A percentile compares a stretch with the other conserved stretches of the same genome.
These are phyloP conservation scores for Candida dendrica DNA, from an alignment of 805 yeast genomes.

Conservation along the genomic window DNA sequence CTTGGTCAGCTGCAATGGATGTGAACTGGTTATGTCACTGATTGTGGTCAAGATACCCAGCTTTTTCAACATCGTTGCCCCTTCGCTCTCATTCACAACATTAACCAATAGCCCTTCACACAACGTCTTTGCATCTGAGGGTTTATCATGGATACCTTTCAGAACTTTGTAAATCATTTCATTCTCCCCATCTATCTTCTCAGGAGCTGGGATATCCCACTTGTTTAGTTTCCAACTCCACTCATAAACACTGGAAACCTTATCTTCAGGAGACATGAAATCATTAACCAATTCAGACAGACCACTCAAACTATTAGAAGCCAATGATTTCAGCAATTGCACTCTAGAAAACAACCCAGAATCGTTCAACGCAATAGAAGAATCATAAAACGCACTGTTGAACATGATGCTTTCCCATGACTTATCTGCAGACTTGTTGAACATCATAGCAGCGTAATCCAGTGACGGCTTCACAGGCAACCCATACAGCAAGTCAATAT, in stretches of 20 bases:
- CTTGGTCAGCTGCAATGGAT: not conserved
- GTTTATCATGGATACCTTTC: conserved; percentile 36
- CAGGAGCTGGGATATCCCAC: conserved; percentile 65
- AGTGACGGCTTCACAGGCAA: conserved; percentile 53
- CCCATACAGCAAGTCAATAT: conserved; percentile 59
- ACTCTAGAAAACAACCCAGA: conserved; percentile 6
- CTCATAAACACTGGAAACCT: conserved; percentile 32
- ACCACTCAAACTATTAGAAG: conserved; percentile 49
- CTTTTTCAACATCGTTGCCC: conserved; percentile 1
- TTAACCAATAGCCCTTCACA: conserved; percentile 13
- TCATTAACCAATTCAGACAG: conserved; percentile 40
- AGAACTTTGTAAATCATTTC: conserved; percentile 46
- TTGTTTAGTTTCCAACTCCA: conserved; percentile 72
- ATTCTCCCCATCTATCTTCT: conserved; percentile 28
- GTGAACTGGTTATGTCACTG: not conserved
- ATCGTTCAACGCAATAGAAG: conserved; percentile 19
- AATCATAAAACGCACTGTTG: conserved; percentile 51
- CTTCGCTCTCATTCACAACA: conserved; percentile 2
- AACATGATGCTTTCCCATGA: conserved; percentile 40
- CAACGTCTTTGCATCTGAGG: conserved; percentile 6
- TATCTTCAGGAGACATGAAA: conserved; percentile 5
- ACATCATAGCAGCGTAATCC: conserved; percentile 38
- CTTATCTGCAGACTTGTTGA: conserved; percentile 25
- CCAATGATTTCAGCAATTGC: conserved; percentile 30
- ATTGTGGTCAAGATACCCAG: conserved; percentile 4